Evolutionary conservation across 305 asterid species (phyloP).

Genomic region (Solanum hybrid): DNA sequence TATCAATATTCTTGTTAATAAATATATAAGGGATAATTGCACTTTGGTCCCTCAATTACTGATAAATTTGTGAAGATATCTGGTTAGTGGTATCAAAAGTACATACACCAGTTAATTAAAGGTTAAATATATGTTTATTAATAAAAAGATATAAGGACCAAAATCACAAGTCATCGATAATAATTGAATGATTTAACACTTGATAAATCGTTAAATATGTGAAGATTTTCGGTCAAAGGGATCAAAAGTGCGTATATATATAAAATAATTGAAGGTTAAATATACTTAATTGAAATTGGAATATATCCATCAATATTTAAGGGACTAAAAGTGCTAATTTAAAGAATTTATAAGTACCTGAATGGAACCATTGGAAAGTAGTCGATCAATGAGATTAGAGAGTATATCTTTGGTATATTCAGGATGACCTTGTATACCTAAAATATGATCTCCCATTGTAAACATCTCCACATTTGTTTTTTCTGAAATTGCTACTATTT

Average conservation of each 20-base stretch:
- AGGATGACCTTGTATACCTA: slow-evolving; percentile 80
- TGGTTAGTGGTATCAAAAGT: neutral
- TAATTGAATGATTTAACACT: neutral
- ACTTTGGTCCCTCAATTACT: neutral
- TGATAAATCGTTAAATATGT: neutral
- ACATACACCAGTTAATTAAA: too few relatives aligned
- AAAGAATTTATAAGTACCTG: slow-evolving; percentile 21
- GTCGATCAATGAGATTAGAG: slow-evolving; percentile 44
- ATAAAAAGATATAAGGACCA: neutral
- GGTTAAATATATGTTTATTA: neutral
- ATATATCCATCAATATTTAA: neutral
- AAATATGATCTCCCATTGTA: slow-evolving; percentile 32
- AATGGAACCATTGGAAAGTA: slow-evolving; percentile 28
- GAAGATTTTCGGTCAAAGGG: neutral
- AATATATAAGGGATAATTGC: neutral
- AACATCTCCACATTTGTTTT: slow-evolving; percentile 70
- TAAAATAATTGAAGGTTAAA: neutral
- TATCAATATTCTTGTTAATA: neutral
- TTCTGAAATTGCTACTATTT: slow-evolving; percentile 48
- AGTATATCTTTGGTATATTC: slow-evolving; percentile 66
- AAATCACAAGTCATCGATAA: neutral
- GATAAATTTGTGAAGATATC: neutral
- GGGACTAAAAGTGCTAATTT: neutral
- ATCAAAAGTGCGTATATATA: neutral
- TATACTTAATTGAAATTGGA: neutral